Conservation (phyloP, 768 basidiomycete species). For the Gymnopilus dilepis region DNA sequence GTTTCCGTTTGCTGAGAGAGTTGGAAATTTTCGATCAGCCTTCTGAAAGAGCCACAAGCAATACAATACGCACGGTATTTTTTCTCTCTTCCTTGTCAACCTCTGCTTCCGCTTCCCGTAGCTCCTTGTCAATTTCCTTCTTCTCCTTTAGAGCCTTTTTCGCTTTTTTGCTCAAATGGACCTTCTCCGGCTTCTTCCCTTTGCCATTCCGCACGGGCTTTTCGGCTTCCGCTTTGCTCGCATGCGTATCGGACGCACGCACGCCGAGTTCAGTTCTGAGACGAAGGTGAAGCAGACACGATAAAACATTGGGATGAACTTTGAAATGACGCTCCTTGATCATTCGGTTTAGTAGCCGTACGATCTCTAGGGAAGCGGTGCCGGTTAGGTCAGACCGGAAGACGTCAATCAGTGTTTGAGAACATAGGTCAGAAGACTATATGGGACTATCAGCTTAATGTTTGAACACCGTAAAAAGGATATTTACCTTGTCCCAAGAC, state of each 20-base stretch:
- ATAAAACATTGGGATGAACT: constrained; percentile 87
- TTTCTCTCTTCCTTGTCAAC: constrained; percentile 92
- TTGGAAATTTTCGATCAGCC: constrained; percentile 16
- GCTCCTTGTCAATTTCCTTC: constrained; percentile 89
- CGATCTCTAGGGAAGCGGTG: constrained; percentile 81
- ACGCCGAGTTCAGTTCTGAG: constrained; percentile 86
- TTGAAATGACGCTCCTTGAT: constrained; percentile 92
- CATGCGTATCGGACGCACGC: constrained; percentile 73
- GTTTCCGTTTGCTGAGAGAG: constrained; percentile 91
- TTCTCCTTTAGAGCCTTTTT: constrained; percentile 86
- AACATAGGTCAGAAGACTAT: constrained; percentile 86
- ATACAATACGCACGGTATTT: constrained; percentile 64
- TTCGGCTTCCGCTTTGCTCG: constrained; percentile 55
- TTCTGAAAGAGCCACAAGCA: constrained; percentile 10
- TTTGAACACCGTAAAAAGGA: constrained; percentile 15
- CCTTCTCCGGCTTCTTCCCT: constrained; percentile 63
- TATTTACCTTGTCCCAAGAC: constrained; percentile 86
- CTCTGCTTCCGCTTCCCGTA: constrained; percentile 93
- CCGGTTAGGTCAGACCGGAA: constrained; percentile 87
- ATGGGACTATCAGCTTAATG: constrained; percentile 17
- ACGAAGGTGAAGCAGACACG: constrained; percentile 83
- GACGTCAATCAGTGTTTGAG: constrained; percentile 79
- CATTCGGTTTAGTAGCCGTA: constrained; percentile 93
- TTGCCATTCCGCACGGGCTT: constrained; percentile 50
- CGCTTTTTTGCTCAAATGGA: constrained; percentile 91